A percentile compares a stretch with the other conserved stretches of the same genome.
These are phyloP conservation scores for Penicillium sp. DNA, from an alignment of 2,329 filamentous ascomycete genomes.

Conservation along the genomic window DNA sequence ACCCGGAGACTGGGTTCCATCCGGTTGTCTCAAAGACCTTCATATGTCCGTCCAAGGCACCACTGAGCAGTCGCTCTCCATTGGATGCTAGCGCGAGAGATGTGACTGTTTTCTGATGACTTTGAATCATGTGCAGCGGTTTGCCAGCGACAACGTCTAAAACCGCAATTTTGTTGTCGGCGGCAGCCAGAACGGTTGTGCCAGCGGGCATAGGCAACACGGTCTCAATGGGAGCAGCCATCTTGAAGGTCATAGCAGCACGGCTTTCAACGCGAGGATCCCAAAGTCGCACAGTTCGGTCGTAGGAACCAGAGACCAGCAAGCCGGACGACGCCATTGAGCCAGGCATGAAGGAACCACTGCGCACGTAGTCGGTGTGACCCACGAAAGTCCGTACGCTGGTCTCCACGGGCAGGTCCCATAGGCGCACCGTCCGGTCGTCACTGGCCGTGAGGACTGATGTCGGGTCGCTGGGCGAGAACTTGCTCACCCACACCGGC, in stretches of 20 bases:
- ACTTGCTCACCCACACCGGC: constrained; percentile 87
- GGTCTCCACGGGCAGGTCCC: constrained; percentile 82
- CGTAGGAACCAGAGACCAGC: constrained; percentile 87
- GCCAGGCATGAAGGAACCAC: constrained; percentile 77
- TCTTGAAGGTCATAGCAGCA: constrained; percentile 90
- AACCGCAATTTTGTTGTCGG: constrained; percentile 83
- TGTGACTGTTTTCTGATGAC: constrained; percentile 97
- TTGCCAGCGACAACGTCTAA: constrained; percentile 89
- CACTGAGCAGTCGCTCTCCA: constrained; percentile 76
- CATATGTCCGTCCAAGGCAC: constrained; percentile 89
- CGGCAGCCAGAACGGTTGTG: constrained; percentile 78
- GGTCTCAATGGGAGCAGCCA: constrained; percentile 80
- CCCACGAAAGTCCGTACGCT: constrained; percentile 77
- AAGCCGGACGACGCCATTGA: constrained; percentile 62
- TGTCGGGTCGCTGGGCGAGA: constrained; percentile 85
- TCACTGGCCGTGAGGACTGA: constrained; percentile 85
- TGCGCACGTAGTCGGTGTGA: constrained; percentile 88
- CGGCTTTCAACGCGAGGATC: constrained; percentile 70
- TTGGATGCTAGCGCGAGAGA: constrained; percentile 77
- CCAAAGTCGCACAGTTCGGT: constrained; percentile 90
- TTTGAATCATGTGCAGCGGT: constrained; percentile 79
- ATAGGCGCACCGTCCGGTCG: constrained; percentile 86
- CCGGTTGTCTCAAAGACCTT: constrained; percentile 92
- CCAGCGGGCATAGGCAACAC: constrained; percentile 85
- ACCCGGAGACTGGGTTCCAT: constrained; percentile 94